phyloP scores from a whole-genome alignment of 495 filamentous ascomycete genomes.

The Penicillium atrosanguineum region DNA sequence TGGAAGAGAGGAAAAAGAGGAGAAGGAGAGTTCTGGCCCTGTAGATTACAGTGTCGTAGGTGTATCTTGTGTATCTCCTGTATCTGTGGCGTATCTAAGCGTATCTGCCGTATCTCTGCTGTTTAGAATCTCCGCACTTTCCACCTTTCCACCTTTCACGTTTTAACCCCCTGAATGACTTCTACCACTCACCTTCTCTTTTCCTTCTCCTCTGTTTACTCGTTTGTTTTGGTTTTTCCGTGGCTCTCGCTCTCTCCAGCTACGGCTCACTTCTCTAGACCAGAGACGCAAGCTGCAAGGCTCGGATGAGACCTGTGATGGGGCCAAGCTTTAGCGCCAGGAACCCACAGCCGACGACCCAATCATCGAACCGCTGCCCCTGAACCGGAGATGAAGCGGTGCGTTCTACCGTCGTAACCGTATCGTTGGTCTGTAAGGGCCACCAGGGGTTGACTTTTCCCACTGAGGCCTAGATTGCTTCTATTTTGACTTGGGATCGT shows the following conservation, averaged over 20 bases:
- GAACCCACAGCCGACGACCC: conserved; percentile 22
- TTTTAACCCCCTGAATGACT: conserved; percentile 1
- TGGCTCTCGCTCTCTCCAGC: neutral
- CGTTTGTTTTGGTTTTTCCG: neutral
- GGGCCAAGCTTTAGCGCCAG: conserved; percentile 26
- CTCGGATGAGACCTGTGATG: conserved; percentile 6
- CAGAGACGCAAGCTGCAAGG: conserved; percentile 16
- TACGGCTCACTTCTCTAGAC: neutral
- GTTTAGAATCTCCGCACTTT: conserved; percentile 7
- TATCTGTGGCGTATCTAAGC: neutral
- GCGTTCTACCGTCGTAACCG: neutral
- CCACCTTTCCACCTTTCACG: neutral
- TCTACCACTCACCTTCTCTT: neutral
- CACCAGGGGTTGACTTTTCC: neutral
- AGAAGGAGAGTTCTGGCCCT: conserved; percentile 19
- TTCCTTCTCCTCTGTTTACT: neutral
- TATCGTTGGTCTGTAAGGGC: neutral
- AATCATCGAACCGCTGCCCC: conserved; percentile 23
- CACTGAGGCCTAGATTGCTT: neutral
- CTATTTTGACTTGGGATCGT: neutral
- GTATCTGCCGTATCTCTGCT: neutral
- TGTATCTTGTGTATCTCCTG: neutral
- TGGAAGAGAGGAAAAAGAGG: conserved; percentile 18
- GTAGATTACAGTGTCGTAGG: neutral
- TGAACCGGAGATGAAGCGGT: conserved; percentile 20